A percentile compares a stretch with the other conserved stretches of the same genome.
Conservation (phyloP, 1,284 basidiomycete genomes). For the Chalciporus sp. region DNA sequence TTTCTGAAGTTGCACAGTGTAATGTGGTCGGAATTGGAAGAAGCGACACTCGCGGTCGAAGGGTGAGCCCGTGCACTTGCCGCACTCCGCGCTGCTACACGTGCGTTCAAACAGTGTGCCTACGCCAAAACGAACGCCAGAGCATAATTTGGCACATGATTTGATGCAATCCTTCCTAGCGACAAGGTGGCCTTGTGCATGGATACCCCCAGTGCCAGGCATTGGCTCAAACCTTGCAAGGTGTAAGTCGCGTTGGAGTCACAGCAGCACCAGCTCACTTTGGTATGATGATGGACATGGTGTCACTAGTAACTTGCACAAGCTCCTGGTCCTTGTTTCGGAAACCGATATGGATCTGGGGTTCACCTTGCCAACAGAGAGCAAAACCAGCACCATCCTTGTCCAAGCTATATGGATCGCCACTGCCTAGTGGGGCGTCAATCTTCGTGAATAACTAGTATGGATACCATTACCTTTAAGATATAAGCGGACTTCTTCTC, state of each 20-base stretch:
- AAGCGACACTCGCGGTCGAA: constrained; percentile 82
- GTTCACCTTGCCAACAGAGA: constrained; percentile 81
- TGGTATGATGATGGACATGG: constrained; percentile 82
- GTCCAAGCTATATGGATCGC: constrained; percentile 78
- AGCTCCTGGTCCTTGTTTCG: constrained; percentile 79
- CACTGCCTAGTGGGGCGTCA: constrained; percentile 59
- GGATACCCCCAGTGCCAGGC: constrained; percentile 8
- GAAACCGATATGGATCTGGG: constrained; percentile 74
- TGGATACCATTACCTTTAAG: constrained; percentile 69
- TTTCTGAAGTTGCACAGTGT: constrained; percentile 72
- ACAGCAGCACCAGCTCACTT: constrained; percentile 49
- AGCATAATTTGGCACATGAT: constrained; percentile 81
- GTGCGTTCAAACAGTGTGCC: constrained; percentile 86
- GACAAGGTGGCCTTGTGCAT: constrained; percentile 21
- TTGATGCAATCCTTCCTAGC: constrained; percentile 43
- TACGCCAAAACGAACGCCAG: constrained; percentile 91
- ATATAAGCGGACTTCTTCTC: constrained; percentile 75
- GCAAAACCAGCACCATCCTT: constrained; percentile 90
- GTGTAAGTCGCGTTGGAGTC: constrained; percentile 1
- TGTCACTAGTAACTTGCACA: constrained; percentile 83
- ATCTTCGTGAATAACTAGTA: constrained; percentile 6
- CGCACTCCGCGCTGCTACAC: constrained; percentile 73
- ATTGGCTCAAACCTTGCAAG: constrained; percentile 25
- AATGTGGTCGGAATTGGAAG: constrained; percentile 85
- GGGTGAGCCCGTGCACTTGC: constrained; percentile 59